These are phyloP conservation scores for Pelargonium australe DNA, from an alignment of 441 rosid species.

Conservation along the genomic window DNA sequence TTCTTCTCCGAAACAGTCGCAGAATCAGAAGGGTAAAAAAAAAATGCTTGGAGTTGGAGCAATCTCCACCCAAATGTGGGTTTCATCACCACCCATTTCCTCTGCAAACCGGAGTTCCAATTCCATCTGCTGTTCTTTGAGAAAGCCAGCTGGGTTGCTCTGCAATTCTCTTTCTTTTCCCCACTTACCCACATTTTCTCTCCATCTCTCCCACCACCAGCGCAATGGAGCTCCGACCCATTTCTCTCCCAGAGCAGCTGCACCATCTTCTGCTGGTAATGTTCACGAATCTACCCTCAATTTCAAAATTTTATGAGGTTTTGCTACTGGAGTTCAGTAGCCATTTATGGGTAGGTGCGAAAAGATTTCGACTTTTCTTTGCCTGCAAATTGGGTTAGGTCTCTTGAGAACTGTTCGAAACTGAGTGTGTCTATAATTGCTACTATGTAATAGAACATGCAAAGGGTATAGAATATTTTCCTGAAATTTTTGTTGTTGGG, in stretches of 20 bases:
- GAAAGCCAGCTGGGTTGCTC: conserved; percentile 12
- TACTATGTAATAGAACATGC: not conserved
- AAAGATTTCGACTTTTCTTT: too few relatives aligned
- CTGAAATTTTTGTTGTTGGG: not conserved
- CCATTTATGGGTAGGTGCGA: too few relatives aligned
- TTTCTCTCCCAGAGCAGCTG: conserved; percentile 27
- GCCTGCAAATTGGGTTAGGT: not conserved
- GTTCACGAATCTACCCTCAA: conserved; percentile 2
- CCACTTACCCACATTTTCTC: conserved; percentile 11
- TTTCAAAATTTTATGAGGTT: not conserved
- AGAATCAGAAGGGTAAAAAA: not conserved
- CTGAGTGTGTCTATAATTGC: not conserved
- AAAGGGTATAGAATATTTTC: not conserved
- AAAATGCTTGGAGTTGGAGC: conserved; percentile 21
- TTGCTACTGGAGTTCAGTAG: too few relatives aligned
- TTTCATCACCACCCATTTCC: conserved; percentile 15
- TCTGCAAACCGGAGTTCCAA: conserved; percentile 14
- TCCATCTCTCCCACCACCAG: conserved; percentile 14
- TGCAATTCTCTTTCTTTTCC: conserved; percentile 15
- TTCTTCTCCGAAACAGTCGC: not conserved
- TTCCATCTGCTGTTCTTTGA: conserved; percentile 16
- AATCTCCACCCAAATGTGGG: conserved; percentile 24
- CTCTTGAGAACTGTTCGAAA: not conserved
- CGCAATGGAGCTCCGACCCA: conserved; percentile 15
- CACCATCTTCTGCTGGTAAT: conserved; percentile 42